These are phyloP conservation scores for Cephaloascus fragrans DNA, from an alignment of 805 yeast species.

Conservation along the genomic window DNA sequence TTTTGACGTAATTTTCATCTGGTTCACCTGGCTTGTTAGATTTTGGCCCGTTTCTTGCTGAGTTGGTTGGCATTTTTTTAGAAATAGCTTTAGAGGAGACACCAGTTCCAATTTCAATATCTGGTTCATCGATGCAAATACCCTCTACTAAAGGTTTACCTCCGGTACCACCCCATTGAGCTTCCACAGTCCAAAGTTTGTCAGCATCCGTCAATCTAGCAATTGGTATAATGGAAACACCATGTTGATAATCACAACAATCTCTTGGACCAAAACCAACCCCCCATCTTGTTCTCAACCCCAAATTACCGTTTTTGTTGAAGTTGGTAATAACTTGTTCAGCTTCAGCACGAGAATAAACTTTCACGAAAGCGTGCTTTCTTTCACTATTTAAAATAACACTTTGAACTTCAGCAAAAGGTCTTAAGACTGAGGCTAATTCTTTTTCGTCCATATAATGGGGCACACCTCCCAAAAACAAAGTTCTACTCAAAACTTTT, in stretches of 20 bases:
- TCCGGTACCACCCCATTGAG: conserved; percentile 97
- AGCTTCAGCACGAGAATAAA: conserved; percentile 86
- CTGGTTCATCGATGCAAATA: conserved; percentile 90
- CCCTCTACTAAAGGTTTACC: conserved; percentile 76
- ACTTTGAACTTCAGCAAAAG: conserved; percentile 87
- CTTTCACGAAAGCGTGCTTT: conserved; percentile 94
- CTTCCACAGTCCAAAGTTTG: conserved; percentile 74
- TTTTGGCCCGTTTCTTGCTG: conserved; percentile 77
- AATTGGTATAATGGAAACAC: conserved; percentile 80
- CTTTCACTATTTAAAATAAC: conserved; percentile 80
- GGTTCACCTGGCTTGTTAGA: conserved; percentile 59
- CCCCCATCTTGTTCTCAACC: conserved; percentile 92
- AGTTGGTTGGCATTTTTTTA: conserved; percentile 86
- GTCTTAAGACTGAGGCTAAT: conserved; percentile 61
- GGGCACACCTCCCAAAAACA: conserved; percentile 93
- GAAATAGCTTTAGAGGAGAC: conserved; percentile 88
- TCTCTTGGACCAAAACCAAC: conserved; percentile 99
- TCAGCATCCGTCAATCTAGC: conserved; percentile 91
- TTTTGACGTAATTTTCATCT: conserved; percentile 28
- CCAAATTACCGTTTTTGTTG: conserved; percentile 51
- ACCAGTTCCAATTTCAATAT: conserved; percentile 92
- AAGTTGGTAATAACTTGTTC: conserved; percentile 69
- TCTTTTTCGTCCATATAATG: conserved; percentile 69
- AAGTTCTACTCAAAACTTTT: conserved; percentile 79
- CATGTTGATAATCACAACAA: conserved; percentile 91